Evolutionary conservation across 805 yeast species (phyloP).

Genomic region (Barnettozyma sp.): DNA sequence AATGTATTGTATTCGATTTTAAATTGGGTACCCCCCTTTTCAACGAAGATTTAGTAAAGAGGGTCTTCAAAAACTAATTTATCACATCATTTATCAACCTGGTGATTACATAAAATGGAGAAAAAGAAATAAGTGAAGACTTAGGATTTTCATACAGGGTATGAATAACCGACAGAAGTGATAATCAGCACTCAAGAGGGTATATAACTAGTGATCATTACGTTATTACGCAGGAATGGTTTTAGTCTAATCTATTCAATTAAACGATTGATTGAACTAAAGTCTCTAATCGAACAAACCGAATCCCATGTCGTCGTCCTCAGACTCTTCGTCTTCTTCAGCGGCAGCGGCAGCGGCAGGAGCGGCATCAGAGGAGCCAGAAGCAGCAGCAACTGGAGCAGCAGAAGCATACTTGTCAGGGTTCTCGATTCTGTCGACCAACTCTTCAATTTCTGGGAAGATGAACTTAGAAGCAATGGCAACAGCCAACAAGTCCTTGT

Average conservation of each 20-base stretch:
- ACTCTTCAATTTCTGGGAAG: conserved; percentile 97
- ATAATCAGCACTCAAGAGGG: too few relatives aligned
- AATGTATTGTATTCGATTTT: too few relatives aligned
- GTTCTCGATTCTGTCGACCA: conserved; percentile 99
- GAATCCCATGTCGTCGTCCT: conserved; percentile 95
- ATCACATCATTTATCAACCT: too few relatives aligned
- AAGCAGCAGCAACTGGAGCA: conserved; percentile 93
- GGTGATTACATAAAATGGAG: too few relatives aligned
- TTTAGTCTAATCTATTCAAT: too few relatives aligned
- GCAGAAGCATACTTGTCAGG: conserved; percentile 99
- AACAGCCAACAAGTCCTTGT: conserved; percentile 97
- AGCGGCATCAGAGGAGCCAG: conserved; percentile 62
- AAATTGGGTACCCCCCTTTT: too few relatives aligned
- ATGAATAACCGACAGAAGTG: too few relatives aligned
- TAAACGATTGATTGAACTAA: neutral
- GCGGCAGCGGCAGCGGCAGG: conserved; percentile 70
- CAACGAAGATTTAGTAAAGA: too few relatives aligned
- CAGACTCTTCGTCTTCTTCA: conserved; percentile 54
- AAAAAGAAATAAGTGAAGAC: too few relatives aligned
- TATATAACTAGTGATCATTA: too few relatives aligned
- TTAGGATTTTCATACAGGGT: too few relatives aligned
- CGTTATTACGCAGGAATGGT: conserved; percentile 1
- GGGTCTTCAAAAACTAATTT: too few relatives aligned
- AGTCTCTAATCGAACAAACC: conserved; percentile 88
- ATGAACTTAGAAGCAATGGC: conserved; percentile 98